Percentiles rank a stretch among this genome's conserved stretches.
phyloP scores from a whole-genome alignment of 2,329 filamentous ascomycete species.

The Scopulariopsis brevicaulis region DNA sequence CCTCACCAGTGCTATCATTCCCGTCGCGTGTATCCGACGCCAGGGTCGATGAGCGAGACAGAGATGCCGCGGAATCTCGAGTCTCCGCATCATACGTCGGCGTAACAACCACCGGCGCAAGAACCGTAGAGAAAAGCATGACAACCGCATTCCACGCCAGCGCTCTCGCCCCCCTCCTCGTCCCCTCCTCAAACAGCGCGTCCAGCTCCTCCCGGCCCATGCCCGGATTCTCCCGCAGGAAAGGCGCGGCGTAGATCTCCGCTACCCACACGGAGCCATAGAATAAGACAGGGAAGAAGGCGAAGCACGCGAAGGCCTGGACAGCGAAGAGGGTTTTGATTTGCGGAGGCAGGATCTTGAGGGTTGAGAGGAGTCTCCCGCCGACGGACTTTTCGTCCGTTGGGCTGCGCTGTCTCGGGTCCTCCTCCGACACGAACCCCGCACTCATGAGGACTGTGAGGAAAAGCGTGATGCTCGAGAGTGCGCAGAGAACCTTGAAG shows the following conservation, averaged over 20 bases:
- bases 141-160: constrained; percentile 80
- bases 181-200: constrained; percentile 70
- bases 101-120: constrained; percentile 76
- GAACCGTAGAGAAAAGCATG: constrained; percentile 68
- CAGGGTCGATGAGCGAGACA: background rate
- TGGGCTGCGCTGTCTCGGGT: constrained; percentile 36
- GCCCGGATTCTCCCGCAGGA: constrained; percentile 64
- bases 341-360: constrained; percentile 69
- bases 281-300: constrained; percentile 91
- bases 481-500: constrained; percentile 83
- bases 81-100: constrained; percentile 55
- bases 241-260: constrained; percentile 83
- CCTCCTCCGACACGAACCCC: constrained; percentile 60
- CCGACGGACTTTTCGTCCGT: constrained; percentile 52
- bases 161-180: constrained; percentile 78
- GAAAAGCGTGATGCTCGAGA: constrained; percentile 65
- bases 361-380: constrained; percentile 30
- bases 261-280: constrained; percentile 92
- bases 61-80: background rate
- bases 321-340: constrained; percentile 72
- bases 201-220: constrained; percentile 70
- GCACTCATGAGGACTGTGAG: constrained; percentile 63
- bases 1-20: constrained; percentile 7
- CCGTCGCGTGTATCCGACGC: background rate
- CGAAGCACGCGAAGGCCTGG: constrained; percentile 83